Conservation (phyloP, 1,139 yeast species). For the Yamadazyma friedrichii region DNA sequence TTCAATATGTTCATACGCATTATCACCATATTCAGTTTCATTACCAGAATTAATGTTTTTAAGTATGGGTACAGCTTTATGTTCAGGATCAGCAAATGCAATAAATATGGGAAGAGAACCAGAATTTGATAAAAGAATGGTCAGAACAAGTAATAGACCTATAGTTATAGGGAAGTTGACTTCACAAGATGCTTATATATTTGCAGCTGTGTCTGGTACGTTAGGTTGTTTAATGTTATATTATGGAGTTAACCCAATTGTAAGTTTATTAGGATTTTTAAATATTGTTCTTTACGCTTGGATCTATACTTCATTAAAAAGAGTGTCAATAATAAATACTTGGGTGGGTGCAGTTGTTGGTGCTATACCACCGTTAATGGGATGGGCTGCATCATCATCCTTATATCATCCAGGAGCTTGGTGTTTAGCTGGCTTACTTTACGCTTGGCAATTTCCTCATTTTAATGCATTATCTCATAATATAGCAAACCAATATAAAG, state of each 20-base stretch:
- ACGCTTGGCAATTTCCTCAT: constrained; percentile 99
- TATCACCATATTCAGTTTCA: constrained; percentile 80
- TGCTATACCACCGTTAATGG: constrained; percentile 98
- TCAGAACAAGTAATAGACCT: constrained; percentile 85
- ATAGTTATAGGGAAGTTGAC: constrained; percentile 82
- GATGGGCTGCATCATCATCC: constrained; percentile 95
- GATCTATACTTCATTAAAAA: constrained; percentile 85
- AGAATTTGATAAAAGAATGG: constrained; percentile 82
- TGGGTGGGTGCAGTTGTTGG: constrained; percentile 99
- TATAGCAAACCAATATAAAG: constrained; percentile 80
- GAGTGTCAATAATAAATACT: constrained; percentile 82
- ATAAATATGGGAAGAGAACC: constrained; percentile 98
- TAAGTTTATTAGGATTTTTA: constrained; percentile 70
- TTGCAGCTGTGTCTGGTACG: constrained; percentile 74
- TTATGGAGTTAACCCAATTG: constrained; percentile 82
- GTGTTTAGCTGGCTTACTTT: constrained; percentile 85
- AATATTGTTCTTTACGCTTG: constrained; percentile 86
- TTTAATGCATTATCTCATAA: constrained; percentile 90
- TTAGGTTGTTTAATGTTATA: constrained; percentile 69
- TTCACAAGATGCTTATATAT: constrained; percentile 72
- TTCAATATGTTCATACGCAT: constrained; percentile 89
- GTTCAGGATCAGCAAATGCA: constrained; percentile 95
- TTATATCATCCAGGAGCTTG: constrained; percentile 88
- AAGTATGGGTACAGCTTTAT: constrained; percentile 80
- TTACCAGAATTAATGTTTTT: constrained; percentile 66